These are phyloP conservation scores for Lentinus tigrinus DNA, from an alignment of 768 basidiomycete genomes.

Conservation along the genomic window DNA sequence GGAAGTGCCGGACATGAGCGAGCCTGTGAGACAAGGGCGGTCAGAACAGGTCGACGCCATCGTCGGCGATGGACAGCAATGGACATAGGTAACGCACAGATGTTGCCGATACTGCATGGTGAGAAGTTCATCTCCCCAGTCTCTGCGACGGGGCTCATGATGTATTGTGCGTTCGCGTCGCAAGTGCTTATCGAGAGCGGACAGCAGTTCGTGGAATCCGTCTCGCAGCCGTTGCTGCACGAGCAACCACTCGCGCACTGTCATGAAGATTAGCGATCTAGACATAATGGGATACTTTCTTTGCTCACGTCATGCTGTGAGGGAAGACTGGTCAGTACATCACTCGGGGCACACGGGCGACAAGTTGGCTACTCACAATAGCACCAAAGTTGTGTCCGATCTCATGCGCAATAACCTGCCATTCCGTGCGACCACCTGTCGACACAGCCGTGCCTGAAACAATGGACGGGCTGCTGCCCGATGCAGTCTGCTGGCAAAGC, in stretches of 20 bases:
- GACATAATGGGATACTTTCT: not conserved
- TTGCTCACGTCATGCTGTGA: constrained; percentile 53
- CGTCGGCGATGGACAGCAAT: not conserved
- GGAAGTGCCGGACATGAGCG: constrained; percentile 53
- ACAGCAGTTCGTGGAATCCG: constrained; percentile 51
- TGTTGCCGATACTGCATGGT: constrained; percentile 78
- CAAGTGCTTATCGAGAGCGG: constrained; percentile 61
- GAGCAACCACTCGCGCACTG: constrained; percentile 71
- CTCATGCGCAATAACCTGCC: constrained; percentile 83
- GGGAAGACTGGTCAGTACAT: not conserved
- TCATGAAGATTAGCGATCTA: not conserved
- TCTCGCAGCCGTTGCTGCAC: constrained; percentile 26
- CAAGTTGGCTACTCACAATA: constrained; percentile 52
- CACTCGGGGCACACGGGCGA: not conserved
- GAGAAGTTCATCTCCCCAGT: constrained; percentile 69
- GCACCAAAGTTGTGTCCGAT: constrained; percentile 89
- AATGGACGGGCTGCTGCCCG: constrained; percentile 43
- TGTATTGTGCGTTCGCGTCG: constrained; percentile 62
- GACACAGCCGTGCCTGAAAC: constrained; percentile 85
- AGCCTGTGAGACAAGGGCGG: constrained; percentile 40
- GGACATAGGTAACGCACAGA: constrained; percentile 52
- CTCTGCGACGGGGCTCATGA: constrained; percentile 83
- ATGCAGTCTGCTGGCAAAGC: constrained; percentile 57
- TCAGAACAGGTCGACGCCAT: too few species aligned
- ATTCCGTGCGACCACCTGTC: constrained; percentile 73